Evolutionary conservation across 2,329 filamentous ascomycete species (phyloP).

Genomic region (Didymellaceae sp.): DNA sequence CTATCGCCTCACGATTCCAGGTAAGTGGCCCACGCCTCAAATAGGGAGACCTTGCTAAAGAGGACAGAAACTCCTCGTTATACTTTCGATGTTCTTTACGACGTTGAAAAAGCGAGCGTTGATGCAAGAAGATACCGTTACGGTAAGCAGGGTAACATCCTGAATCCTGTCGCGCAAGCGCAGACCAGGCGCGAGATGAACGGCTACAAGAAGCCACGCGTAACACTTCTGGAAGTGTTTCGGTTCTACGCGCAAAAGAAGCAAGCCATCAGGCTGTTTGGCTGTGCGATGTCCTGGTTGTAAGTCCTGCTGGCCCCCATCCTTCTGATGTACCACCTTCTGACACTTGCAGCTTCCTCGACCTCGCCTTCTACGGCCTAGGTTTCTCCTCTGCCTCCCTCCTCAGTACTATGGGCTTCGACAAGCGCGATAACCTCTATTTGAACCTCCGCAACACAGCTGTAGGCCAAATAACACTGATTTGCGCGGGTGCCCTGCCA

Average conservation of each 20-base stretch:
- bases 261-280: slow-evolving; percentile 73
- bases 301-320: slow-evolving; percentile 5
- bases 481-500: slow-evolving; percentile 78
- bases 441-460: slow-evolving; percentile 75
- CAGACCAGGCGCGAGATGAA: slow-evolving; percentile 55
- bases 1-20: slow-evolving; percentile 82
- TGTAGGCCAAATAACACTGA: slow-evolving; percentile 78
- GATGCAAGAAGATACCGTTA: slow-evolving; percentile 77
- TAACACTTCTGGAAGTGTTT: slow-evolving; percentile 64
- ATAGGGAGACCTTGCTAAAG: neutral
- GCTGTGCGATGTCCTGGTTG: slow-evolving; percentile 85
- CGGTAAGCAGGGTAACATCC: slow-evolving; percentile 63
- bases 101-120: slow-evolving; percentile 67
- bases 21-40: neutral
- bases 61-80: slow-evolving; percentile 78
- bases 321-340: neutral
- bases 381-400: slow-evolving; percentile 79
- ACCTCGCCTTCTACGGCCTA: slow-evolving; percentile 64
- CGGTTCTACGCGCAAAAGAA: slow-evolving; percentile 72
- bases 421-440: slow-evolving; percentile 68
- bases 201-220: slow-evolving; percentile 42
- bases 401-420: slow-evolving; percentile 74
- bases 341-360: slow-evolving; percentile 57
- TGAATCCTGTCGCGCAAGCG: slow-evolving; percentile 71
- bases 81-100: slow-evolving; percentile 80